A percentile compares a stretch with the other conserved stretches of the same genome.
These are phyloP conservation scores for Wickerhamomyces bovis DNA, from an alignment of 805 yeast genomes.

Conservation along the genomic window DNA sequence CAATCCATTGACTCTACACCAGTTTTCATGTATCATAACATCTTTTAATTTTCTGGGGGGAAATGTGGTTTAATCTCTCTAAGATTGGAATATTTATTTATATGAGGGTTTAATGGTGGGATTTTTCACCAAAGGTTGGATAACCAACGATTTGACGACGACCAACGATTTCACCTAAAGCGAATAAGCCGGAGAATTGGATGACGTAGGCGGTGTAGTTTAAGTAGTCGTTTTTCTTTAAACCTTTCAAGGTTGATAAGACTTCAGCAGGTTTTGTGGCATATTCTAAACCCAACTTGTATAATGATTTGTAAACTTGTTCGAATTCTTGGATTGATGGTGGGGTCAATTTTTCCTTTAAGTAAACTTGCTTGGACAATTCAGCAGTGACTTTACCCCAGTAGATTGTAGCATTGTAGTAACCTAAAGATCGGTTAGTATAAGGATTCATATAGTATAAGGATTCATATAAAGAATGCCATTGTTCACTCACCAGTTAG, in stretches of 20 bases:
- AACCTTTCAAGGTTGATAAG: conserved; percentile 37
- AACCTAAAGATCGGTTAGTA: conserved; percentile 3
- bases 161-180: conserved; percentile 94
- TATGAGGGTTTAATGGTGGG: conserved; percentile 17
- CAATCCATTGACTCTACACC: neutral
- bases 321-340: conserved; percentile 76
- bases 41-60: neutral
- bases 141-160: conserved; percentile 93
- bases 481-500: conserved; percentile 27
- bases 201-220: conserved; percentile 70
- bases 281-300: conserved; percentile 37
- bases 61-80: neutral
- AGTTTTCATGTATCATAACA: neutral
- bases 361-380: conserved; percentile 59
- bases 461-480: no score
- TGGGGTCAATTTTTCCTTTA: conserved; percentile 90
- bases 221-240: conserved; percentile 51
- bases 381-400: conserved; percentile 61
- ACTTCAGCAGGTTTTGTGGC: conserved; percentile 58
- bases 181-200: conserved; percentile 85
- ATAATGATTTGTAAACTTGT: conserved; percentile 56
- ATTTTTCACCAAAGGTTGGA: conserved; percentile 49
- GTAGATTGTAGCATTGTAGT: conserved; percentile 59
- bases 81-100: conserved; percentile 3
- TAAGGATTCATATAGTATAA: no score